Base-by-base conservation (phyloP, 805 yeast species). In the Komagataella kurtzmanii region DNA sequence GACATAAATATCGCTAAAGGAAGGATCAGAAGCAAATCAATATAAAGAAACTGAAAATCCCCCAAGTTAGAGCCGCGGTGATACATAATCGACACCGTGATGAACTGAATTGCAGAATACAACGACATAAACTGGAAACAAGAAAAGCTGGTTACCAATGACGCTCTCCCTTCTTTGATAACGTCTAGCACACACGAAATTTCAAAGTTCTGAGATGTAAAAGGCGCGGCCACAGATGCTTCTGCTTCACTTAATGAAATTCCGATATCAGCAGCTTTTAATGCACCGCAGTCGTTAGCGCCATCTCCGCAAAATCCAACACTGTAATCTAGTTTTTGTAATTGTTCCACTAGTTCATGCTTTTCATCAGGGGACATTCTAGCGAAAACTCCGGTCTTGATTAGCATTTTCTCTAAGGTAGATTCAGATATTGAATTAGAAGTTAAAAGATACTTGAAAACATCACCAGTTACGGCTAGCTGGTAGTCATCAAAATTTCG, bases 291-390 rank as follows among this genome's bases (percentile, higher is more conserved):
- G 63, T 93, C 99, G 66, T 93, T 93, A 5, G 99, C 99, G 57
- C 99, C 99, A 69, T 93, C 99, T 44, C 99, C 99, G 68, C 98
- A 93, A 66, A 93, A 93, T 2, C 97, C 96, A 49, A 88, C 95
- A 0, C 96, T 88, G 63, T 91, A 91, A 60, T 90, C 97, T 18
- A 93, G 62, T 19, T 72, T 75, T 64, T 89, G 96, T 12, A 93
- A 69, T 62, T 85, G 88, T 59, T 86, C 90, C 43, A 93, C 97
- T 49, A 93, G 72, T 66, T 93, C 99, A 65, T 93, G 97, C 62
- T 93, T 93, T 65, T 93, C 99, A 66, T 95, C 99, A 0, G 99
- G 99, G 0, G 98, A 90, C 99, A 93, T 93, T 56, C 99, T 75
- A 0, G 99, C 98, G 69, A 83, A 93, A 3, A 93, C 78, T 47